These are phyloP conservation scores for Torulaspora indica DNA, from an alignment of 805 yeast species.

Conservation along the genomic window DNA sequence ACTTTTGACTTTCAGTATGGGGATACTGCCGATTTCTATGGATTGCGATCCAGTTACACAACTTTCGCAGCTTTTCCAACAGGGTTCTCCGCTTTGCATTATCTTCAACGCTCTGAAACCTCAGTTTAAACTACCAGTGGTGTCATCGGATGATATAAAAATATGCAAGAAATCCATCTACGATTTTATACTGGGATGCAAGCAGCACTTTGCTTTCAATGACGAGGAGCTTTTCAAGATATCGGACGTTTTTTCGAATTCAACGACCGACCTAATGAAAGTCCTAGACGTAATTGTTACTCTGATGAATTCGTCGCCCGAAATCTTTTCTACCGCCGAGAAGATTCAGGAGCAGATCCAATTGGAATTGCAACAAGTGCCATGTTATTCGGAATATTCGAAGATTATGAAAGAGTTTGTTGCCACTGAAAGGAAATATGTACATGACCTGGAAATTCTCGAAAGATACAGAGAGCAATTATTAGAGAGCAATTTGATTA, in stretches of 20 bases:
- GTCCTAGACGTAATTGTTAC: slow-evolving; percentile 68
- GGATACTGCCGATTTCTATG: slow-evolving; percentile 66
- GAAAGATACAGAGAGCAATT: slow-evolving; percentile 64
- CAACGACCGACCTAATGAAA: slow-evolving; percentile 69
- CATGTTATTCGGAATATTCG: slow-evolving; percentile 29
- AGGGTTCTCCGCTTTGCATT: slow-evolving; percentile 87
- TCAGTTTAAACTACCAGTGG: slow-evolving; percentile 53
- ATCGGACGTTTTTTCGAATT: slow-evolving; percentile 80
- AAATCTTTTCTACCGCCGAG: slow-evolving; percentile 36
- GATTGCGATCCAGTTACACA: slow-evolving; percentile 91
- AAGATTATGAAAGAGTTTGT: slow-evolving; percentile 81
- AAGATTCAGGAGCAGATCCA: slow-evolving; percentile 29
- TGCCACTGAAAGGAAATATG: slow-evolving; percentile 88
- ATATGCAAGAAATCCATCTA: slow-evolving; percentile 85
- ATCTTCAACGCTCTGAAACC: slow-evolving; percentile 69
- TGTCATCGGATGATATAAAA: slow-evolving; percentile 74
- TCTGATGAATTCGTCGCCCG: slow-evolving; percentile 53
- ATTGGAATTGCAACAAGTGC: slow-evolving; percentile 12
- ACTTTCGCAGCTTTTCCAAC: slow-evolving; percentile 80
- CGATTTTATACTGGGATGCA: slow-evolving; percentile 83
- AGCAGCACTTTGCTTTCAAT: slow-evolving; percentile 62
- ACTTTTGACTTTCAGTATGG: slow-evolving; percentile 62
- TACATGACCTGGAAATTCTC: slow-evolving; percentile 79
- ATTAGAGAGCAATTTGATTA: slow-evolving; percentile 56
- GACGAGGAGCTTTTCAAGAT: slow-evolving; percentile 86